Evolutionary conservation across 2,329 filamentous ascomycete genomes (phyloP), one percentile per base, ranked within the genome.

Genomic region (Ilyonectria sp.): DNA sequence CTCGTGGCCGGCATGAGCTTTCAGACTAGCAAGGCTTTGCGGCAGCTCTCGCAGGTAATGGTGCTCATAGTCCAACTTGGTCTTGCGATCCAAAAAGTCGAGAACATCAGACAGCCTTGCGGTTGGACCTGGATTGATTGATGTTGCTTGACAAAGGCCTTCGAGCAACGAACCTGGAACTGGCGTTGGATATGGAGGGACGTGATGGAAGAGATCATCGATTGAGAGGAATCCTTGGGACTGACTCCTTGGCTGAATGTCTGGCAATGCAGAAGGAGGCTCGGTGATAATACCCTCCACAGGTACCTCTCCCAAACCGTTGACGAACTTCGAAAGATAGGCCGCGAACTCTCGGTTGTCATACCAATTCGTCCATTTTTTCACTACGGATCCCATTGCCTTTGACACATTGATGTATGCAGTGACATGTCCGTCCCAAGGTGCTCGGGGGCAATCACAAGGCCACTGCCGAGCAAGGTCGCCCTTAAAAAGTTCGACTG

Each of bases 401-500:
- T 21, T 23, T 0, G 21, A 1, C 0, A 66, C 31, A 1, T 63
- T 26, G 1, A 75, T 67, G 33, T 72, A 72, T 0, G 40, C 57
- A 2, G 40, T 7, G 4, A 67, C 21, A 1, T 31, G 3, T 0
- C 19, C n/a, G 7, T 17, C 59, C 8, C 4, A 8, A 13, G 65
- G 61, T 9, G 37, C 0, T 19, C 17, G 1, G 68, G 68, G 6
- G 13, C 11, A 2, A 44, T 9, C 23, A 6, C 40, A 31, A 10
- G 71, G 71, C 72, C 71, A 74, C 11, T 74, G 70, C 1, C 11
- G 13, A 6, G 15, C 29, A 1, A 74, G 44, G 0, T 6, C 37
- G 40, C 33, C 6, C 40, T 21, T 23, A 3, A 23, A 23, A 23
- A 23, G 23, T 23, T 23, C 23, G 23, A 23, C 23, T 23, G 23